phyloP scores from a whole-genome alignment of 208 protist genomes.

The Angomonas deanei region DNA sequence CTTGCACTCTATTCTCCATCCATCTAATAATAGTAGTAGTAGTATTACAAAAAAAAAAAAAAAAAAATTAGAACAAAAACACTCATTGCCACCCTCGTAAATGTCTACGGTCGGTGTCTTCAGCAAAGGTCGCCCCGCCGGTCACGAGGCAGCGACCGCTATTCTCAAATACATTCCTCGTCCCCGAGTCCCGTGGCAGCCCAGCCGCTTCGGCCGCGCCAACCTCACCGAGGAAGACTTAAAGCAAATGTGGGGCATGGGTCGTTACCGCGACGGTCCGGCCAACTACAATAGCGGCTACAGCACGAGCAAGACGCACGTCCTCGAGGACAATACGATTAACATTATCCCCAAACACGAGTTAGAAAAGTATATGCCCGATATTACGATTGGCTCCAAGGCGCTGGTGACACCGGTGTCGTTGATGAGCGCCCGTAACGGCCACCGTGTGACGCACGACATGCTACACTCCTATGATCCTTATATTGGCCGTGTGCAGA shows the following conservation, averaged over 20 bases:
- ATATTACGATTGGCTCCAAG: constrained; percentile 81
- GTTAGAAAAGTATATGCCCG: constrained; percentile 88
- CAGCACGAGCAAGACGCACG: constrained; percentile 75
- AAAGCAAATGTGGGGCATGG: constrained; percentile 58
- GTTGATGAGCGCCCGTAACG: constrained; percentile 83
- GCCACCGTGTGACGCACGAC: constrained; percentile 89
- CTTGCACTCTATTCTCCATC: background rate
- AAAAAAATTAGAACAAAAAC: background rate
- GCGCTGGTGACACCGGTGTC: constrained; percentile 87
- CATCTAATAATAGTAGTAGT: background rate
- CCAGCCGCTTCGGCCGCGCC: constrained; percentile 76
- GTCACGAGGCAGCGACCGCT: constrained; percentile 50
- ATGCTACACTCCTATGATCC: constrained; percentile 88
- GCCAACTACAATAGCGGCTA: constrained; percentile 90
- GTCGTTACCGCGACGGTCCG: constrained; percentile 71
- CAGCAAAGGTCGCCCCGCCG: constrained; percentile 49
- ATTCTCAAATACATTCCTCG: constrained; percentile 83
- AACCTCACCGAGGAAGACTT: constrained; percentile 78
- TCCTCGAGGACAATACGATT: constrained; percentile 73
- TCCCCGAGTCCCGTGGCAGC: constrained; percentile 84
- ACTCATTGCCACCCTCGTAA: background rate
- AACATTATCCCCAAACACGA: constrained; percentile 86
- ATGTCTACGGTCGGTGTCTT: constrained; percentile 85
- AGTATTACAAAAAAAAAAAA: background rate
- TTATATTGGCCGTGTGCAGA: constrained; percentile 69